Base-by-base conservation (phyloP, 129 eudicot species). In the Gnaphalium uliginosum region DNA sequence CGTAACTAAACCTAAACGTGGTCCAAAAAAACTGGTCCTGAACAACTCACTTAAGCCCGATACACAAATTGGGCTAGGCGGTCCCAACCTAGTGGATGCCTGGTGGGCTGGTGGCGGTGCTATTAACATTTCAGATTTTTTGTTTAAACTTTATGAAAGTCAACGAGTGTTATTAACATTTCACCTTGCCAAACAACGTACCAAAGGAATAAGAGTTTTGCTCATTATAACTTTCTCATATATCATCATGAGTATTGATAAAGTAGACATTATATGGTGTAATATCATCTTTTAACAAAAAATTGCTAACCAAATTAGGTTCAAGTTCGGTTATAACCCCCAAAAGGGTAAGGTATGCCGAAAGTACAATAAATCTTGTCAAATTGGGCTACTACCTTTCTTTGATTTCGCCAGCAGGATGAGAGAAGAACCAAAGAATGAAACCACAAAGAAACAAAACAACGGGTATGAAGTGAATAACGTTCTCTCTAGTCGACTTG, bases 401-500 rank as follows among this genome's bases (percentile, higher is more conserved):
- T 39, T 66, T 73, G 17, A 65, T 3, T 48, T 71, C 66, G 27
- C 13, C 71, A 24, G 25, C 50, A 6, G 88, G 86, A 56, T 79
- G 51, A 68, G 96, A 88, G 75, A 79, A 80, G 65, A 81, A 68
- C 93, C 94, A 90, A 69, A 90, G 96, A 74, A 86, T 26, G 25
- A 88, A 77, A 53, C 78, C 89, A 73, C 91, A 90, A 35, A 88
- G 29, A 39, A 86, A 0, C 76, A 90, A 71, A 29, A 88, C 76
- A 15, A 86, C 61, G 4, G 96, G 96, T 61, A 90, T 88, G 17
- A 86, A 24, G 62, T 90, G 96, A 74, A 88, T 76, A 6, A 76
- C 82, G 33, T 61, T 86, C 71, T 88, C 94, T 1, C 70, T 76
- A 0, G 86, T 39, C 11, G 81, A 53, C 66, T 74, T 84, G 69